These are phyloP conservation scores for Colletotrichum orchidophilum DNA, from an alignment of 2,329 filamentous ascomycete species.

Conservation along the genomic window DNA sequence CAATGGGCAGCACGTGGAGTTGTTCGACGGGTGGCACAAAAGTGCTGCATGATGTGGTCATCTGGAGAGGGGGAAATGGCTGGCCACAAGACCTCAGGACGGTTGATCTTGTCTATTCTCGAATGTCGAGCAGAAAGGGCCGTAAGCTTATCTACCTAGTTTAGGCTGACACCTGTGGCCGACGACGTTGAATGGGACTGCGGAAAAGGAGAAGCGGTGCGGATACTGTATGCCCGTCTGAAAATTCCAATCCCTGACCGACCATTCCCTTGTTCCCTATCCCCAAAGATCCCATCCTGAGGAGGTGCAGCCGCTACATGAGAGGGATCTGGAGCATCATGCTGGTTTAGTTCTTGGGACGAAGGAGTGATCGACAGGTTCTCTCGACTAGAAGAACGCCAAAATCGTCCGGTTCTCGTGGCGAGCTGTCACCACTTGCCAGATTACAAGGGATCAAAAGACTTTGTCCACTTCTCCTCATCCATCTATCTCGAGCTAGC, in stretches of 20 bases:
- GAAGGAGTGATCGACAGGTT: conserved; percentile 23
- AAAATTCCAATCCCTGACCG: neutral
- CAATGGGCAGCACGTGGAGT: conserved; percentile 20
- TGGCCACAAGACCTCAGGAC: conserved; percentile 20
- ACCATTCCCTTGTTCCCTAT: neutral
- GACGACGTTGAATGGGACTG: neutral
- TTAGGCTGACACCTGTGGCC: conserved; percentile 7
- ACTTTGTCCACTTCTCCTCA: neutral
- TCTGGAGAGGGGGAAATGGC: conserved; percentile 17
- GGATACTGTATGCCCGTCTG: neutral
- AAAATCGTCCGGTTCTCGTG: neutral
- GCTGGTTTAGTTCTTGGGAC: neutral
- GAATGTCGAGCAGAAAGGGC: neutral
- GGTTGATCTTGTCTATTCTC: conserved; percentile 4
- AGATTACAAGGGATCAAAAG: neutral
- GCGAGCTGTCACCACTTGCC: conserved; percentile 7
- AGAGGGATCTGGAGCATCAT: neutral
- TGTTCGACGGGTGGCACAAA: conserved; percentile 12
- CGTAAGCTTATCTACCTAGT: neutral
- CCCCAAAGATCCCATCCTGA: neutral
- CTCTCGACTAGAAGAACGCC: neutral
- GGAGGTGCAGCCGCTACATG: conserved; percentile 4
- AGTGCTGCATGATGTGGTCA: conserved; percentile 32
- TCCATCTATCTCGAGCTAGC: neutral
- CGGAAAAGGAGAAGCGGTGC: conserved; percentile 7